Base-by-base conservation (phyloP, 2,329 filamentous ascomycete genomes). In the Penicillium sp. region DNA sequence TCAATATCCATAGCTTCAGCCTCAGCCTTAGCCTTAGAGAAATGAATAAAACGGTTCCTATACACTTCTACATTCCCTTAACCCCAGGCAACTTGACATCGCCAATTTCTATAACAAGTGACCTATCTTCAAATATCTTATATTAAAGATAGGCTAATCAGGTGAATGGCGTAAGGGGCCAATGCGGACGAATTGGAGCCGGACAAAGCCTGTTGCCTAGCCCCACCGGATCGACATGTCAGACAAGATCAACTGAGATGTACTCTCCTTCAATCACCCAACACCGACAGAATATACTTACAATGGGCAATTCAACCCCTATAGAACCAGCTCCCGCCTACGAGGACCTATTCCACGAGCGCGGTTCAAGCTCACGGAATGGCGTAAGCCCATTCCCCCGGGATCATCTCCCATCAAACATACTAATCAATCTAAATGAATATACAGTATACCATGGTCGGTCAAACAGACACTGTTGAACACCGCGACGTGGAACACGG, bases 311-410 rank as follows among this genome's bases (percentile, higher is more conserved):
- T 7, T 9, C 33, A 33, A 27, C 36, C 15, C 48, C 56, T 13
- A 45, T 43, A 10, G 60, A 63, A 9, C 44, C 50, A 21, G 57
- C 55, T 8, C 60, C 60, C 0, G 53, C 60, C 23, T 63, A 63
- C 38, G 53, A 61, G 6, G 60, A 63, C 2, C 33, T 63, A 8
- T 61, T 50, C 31, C 56, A 61, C n/a, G 38, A 59, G 27, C 50
- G 15, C 2, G 58, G 58, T 3, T 31, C 52, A 9, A 59, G 58
- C 38, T 40, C 44, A 27, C 45, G 33, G 29, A 58, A 45, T 25
- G 56, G 58, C 10, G 56, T 60, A 56, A 39, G 56, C 46, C 21
- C 13, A 11, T 16, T 15, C n/a, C 21, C 19, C 16, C 7, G 25
- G 25, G 13, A 36, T 19, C 9, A 4, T 5, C 9, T 23, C 21